Evolutionary conservation across 2,329 filamentous ascomycete genomes (phyloP).

Genomic region (Aspergillus pseudoviridinutans): DNA sequence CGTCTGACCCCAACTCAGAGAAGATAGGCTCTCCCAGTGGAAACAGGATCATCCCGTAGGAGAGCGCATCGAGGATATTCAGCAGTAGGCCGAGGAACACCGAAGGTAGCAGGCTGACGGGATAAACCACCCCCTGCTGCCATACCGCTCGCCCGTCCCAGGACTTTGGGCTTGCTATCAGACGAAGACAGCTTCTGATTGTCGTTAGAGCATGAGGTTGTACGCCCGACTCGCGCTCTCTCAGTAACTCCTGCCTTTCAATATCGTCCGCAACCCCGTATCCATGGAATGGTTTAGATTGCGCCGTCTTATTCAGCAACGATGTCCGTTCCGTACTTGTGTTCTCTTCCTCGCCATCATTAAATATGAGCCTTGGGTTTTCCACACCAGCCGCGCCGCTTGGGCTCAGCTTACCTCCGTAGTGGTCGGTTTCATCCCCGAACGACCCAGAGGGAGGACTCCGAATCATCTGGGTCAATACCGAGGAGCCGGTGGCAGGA

Average conservation of each 20-base stretch:
- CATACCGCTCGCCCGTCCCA: conserved; percentile 69
- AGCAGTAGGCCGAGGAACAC: conserved; percentile 84
- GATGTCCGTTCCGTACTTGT: conserved; percentile 35
- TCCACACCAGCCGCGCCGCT: conserved; percentile 16
- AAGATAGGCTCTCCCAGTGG: conserved; percentile 86
- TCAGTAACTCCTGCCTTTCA: conserved; percentile 22
- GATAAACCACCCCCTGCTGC: conserved; percentile 60
- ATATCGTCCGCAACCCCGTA: conserved; percentile 33
- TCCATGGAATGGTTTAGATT: conserved; percentile 23
- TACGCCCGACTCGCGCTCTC: conserved; percentile 8
- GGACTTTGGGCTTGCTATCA: conserved; percentile 57
- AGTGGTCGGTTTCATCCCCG: conserved; percentile 13
- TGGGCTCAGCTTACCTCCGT: conserved; percentile 1
- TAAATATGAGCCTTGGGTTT: conserved; percentile 1
- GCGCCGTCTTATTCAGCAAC: conserved; percentile 27
- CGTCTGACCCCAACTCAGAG: conserved; percentile 78
- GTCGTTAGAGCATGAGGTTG: conserved; percentile 17
- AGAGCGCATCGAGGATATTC: conserved; percentile 90
- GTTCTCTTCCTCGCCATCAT: conserved; percentile 12
- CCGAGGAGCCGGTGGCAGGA: conserved; percentile 39
- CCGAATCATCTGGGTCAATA: conserved; percentile 50
- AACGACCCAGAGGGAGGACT: conserved; percentile 31
- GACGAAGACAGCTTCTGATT: conserved; percentile 23
- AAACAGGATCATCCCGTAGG: conserved; percentile 95
- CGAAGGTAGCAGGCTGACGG: conserved; percentile 71